These are phyloP conservation scores for Botrytis tulipae DNA, from an alignment of 2,329 filamentous ascomycete genomes.

Conservation along the genomic window DNA sequence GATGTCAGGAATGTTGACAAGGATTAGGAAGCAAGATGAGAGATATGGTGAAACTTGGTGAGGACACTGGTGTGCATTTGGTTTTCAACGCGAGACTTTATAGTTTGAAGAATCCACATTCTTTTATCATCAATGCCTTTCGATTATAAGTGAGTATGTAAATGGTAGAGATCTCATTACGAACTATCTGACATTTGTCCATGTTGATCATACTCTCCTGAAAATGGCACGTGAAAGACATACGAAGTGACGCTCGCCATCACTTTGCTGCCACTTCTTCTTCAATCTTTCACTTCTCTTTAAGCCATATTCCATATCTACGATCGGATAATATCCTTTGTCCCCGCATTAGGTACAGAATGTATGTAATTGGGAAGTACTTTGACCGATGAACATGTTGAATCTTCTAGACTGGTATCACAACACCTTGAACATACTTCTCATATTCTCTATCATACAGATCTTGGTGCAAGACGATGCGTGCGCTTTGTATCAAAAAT, in stretches of 20 bases:
- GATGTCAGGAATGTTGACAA: background rate
- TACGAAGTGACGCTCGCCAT: background rate
- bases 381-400: background rate
- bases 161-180: background rate
- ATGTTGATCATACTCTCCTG: background rate
- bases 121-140: background rate
- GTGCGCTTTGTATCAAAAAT: background rate
- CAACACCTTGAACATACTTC: rapidly evolving
- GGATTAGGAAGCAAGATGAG: background rate
- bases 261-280: background rate
- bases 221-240: background rate
- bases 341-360: background rate
- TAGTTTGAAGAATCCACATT: background rate
- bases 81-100: background rate
- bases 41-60: background rate
- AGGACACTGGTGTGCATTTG: background rate
- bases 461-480: background rate
- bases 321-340: no score
- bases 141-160: background rate
- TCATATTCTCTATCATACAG: no score
- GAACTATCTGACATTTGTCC: background rate
- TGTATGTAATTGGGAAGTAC: background rate
- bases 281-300: background rate
- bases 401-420: no score
- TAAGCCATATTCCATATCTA: background rate